These are phyloP conservation scores for Xylaria hypoxylon DNA, from an alignment of 2,329 filamentous ascomycete species.

Conservation along the genomic window DNA sequence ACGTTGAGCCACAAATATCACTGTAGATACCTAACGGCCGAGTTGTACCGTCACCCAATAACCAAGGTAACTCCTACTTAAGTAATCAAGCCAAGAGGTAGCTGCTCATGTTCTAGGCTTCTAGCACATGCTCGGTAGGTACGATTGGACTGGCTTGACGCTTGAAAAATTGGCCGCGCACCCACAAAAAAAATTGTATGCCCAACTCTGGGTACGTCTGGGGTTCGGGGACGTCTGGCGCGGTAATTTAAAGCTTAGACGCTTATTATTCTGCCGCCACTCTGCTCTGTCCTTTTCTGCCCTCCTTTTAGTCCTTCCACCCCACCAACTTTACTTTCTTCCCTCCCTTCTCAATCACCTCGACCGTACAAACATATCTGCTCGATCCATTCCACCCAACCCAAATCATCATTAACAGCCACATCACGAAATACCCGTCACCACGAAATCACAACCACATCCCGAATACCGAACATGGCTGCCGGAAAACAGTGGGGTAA, in stretches of 20 bases:
- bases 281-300: background rate
- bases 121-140: background rate
- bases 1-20: conserved; percentile 8
- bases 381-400: background rate
- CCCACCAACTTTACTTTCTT: conserved; percentile 19
- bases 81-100: too few species aligned
- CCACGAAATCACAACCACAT: background rate
- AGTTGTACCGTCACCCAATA: background rate
- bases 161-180: background rate
- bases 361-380: background rate
- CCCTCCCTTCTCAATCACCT: conserved; percentile 5
- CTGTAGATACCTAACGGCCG: too few species aligned
- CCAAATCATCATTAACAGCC: background rate
- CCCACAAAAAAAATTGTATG: conserved; percentile 35
- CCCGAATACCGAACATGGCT: conserved; percentile 50
- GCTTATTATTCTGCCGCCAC: conserved; percentile 1
- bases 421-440: background rate
- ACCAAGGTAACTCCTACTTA: background rate
- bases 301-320: conserved; percentile 11
- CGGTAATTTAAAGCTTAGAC: background rate
- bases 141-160: background rate
- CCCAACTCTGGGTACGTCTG: conserved; percentile 35
- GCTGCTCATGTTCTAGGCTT: background rate
- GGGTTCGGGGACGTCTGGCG: conserved; percentile 10
- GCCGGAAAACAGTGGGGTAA: conserved; percentile 56